A percentile compares a stretch with the other conserved stretches of the same genome.
Conservation (phyloP, 306 rosid genomes). For the Herpetospermum pedunculosum region DNA sequence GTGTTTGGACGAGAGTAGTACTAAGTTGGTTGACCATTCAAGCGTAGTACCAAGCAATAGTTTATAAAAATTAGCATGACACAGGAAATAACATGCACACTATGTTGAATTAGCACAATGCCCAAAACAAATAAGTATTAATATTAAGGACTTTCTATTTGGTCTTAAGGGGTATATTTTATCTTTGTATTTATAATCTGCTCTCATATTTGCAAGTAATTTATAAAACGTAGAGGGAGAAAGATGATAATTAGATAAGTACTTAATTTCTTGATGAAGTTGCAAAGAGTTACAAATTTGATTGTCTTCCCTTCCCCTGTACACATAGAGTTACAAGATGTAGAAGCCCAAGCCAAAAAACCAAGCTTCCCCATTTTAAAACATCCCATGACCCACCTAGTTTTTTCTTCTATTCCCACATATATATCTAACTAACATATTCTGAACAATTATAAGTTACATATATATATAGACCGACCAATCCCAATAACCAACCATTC, state of each 20-base stretch:
- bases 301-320: neutral
- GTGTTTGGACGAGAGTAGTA: too few relatives aligned
- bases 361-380: neutral
- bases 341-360: neutral
- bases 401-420: conserved; percentile 1
- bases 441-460: conserved; percentile 4
- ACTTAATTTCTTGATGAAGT: neutral
- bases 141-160: too few relatives aligned
- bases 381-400: neutral
- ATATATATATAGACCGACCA: conserved; percentile 1
- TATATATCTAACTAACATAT: neutral
- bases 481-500: neutral
- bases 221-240: too few relatives aligned
- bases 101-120: too few relatives aligned
- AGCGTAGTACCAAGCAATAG: too few relatives aligned
- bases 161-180: too few relatives aligned
- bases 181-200: too few relatives aligned
- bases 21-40: too few relatives aligned
- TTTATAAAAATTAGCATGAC: too few relatives aligned
- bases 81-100: too few relatives aligned
- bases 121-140: too few relatives aligned
- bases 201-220: too few relatives aligned
- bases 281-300: neutral
- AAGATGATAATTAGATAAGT: neutral
- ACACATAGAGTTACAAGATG: conserved; percentile 6